A percentile compares a stretch with the other conserved stretches of the same genome.
Evolutionary conservation across 192 early-diverging fungal genomes (phyloP).

Genomic region (Spinellus fusiger): DNA sequence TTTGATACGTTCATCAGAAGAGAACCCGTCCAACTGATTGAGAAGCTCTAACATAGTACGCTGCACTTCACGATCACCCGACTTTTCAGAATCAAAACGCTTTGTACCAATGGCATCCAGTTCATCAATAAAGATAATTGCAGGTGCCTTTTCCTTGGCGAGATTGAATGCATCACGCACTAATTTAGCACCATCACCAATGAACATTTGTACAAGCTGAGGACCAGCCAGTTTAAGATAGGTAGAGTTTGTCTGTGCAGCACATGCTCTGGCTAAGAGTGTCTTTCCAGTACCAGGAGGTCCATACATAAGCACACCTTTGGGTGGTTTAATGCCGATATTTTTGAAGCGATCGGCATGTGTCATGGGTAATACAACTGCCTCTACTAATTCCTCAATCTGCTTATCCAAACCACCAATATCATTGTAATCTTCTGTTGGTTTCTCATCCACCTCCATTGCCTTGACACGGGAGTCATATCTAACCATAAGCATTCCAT

Average conservation of each 20-base stretch:
- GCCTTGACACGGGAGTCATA: conserved; percentile 90
- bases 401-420: conserved; percentile 83
- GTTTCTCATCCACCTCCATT: conserved; percentile 99
- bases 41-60: conserved; percentile 97
- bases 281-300: conserved; percentile 87
- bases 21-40: conserved; percentile 97
- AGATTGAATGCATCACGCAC: conserved; percentile 93
- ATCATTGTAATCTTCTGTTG: conserved; percentile 93
- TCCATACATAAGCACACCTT: conserved; percentile 79
- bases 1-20: conserved; percentile 91
- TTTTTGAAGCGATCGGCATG: conserved; percentile 79
- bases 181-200: conserved; percentile 95
- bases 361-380: conserved; percentile 78
- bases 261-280: conserved; percentile 90
- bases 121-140: conserved; percentile 99
- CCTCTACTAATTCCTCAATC: conserved; percentile 80
- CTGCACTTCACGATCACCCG: conserved; percentile 96
- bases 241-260: conserved; percentile 90
- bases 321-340: conserved; percentile 79
- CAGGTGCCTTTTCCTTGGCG: conserved; percentile 95
- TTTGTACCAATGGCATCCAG: conserved; percentile 97
- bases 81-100: conserved; percentile 93
- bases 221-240: conserved; percentile 94
- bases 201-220: conserved; percentile 96
- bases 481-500: background rate